These are phyloP conservation scores for Ophiostoma perfectum DNA, from an alignment of 2,329 filamentous ascomycete species.

Conservation along the genomic window DNA sequence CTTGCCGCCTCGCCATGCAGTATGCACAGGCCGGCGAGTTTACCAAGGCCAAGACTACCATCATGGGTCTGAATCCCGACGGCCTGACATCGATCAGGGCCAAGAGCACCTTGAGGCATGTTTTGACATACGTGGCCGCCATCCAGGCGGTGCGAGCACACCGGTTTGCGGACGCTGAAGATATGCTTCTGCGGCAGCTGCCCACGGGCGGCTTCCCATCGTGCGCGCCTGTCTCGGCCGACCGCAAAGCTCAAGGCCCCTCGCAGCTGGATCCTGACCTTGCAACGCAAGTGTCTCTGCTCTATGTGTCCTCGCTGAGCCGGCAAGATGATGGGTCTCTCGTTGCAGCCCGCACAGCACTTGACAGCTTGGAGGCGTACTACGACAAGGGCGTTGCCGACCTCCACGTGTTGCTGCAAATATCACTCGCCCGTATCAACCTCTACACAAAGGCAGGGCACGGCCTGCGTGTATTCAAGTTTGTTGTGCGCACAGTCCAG, in stretches of 20 bases:
- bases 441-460: conserved; percentile 64
- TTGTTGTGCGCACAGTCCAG: conserved; percentile 68
- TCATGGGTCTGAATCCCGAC: conserved; percentile 32
- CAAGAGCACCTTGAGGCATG: conserved; percentile 21
- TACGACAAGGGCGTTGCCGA: conserved; percentile 34
- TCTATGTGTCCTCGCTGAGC: conserved; percentile 49
- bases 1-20: conserved; percentile 63
- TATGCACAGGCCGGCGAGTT: conserved; percentile 64
- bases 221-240: background rate
- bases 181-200: conserved; percentile 24
- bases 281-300: conserved; percentile 45
- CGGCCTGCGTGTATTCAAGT: conserved; percentile 69
- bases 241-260: conserved; percentile 20
- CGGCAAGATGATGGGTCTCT: conserved; percentile 31
- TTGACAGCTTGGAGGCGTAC: conserved; percentile 24
- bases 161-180: conserved; percentile 23
- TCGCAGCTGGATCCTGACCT: conserved; percentile 50
- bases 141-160: conserved; percentile 21
- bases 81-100: conserved; percentile 23
- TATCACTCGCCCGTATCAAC: conserved; percentile 67
- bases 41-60: conserved; percentile 56
- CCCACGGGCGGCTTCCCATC: conserved; percentile 23
- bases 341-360: conserved; percentile 39
- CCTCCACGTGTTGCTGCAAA: conserved; percentile 53
- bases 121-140: conserved; percentile 22